Base-by-base conservation (phyloP, 768 basidiomycete species). In the Rhodocollybia butyracea region DNA sequence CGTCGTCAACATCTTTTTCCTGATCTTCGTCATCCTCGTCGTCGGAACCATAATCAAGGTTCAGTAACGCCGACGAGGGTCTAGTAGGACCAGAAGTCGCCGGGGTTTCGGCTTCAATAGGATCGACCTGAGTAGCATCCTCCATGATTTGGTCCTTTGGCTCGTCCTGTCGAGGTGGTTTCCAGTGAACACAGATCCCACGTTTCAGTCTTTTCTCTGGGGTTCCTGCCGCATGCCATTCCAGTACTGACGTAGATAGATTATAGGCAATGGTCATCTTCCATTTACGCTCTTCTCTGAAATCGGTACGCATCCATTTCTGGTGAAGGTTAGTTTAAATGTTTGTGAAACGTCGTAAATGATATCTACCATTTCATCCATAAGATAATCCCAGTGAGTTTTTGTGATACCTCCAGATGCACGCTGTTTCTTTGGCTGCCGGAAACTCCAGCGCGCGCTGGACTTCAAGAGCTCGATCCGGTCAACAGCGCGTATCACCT, bases 231-330 rank as follows among this genome's bases (percentile, higher is more conserved):
- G 81, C 77, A 66, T 96, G 92, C 93, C 94, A 99, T 62, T 93
- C 88, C 6, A 91, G 79, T 21, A 94, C 88, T 24, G 91, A 82
- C 29, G 83, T 84, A 1, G 92, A 89, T 27, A 99, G 69, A 56
- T 86, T 86, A 65, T 86, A 88, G 0, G 97, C 96, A 26, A 91
- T 66, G 2, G 87, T 86, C 40, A 89, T 72, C 68, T 98, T 98
- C 94, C 94, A 98, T 62, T 81, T 84, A 38, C 91, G 79, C 65
- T 99, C 97, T 69, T 98, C 95, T 19, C 91, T 85, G 61, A 97
- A 98, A 67, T 99, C 97, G 34, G 83, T 82, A 26, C 92, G 89
- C 83, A 99, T 88, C 97, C 97, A 99, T 82, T 89, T 92, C 95
- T 94, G 60, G 47, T 3, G 36, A 43, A 11, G 55, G 6, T 39